phyloP scores from a whole-genome alignment of 83 land plant genomes.

The Isoetes engelmannii region DNA sequence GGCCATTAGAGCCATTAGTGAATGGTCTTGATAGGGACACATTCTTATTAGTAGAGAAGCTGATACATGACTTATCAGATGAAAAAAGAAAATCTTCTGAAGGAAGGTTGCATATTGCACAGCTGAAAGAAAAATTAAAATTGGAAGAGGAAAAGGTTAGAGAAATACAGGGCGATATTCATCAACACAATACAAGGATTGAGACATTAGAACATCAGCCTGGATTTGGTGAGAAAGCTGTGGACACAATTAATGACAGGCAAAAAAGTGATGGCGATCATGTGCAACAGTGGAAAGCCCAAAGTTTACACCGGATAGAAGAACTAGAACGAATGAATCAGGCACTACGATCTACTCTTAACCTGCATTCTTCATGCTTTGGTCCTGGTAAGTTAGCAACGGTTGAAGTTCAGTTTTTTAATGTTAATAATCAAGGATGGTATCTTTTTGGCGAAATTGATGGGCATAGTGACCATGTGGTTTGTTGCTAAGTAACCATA shows the following conservation, averaged over 20 bases:
- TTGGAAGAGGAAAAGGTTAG: conserved; percentile 12
- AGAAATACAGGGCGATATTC: conserved; percentile 14
- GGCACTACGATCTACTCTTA: conserved; percentile 27
- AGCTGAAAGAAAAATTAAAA: conserved; percentile 12
- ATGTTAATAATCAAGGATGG: no score
- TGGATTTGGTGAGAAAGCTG: conserved; percentile 1
- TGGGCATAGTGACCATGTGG: no score
- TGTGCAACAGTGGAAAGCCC: conserved; percentile 28
- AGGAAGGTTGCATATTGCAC: conserved; percentile 12
- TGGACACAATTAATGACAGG: conserved; percentile 11
- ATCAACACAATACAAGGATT: not conserved
- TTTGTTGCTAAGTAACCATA: no score
- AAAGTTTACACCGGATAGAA: conserved; percentile 19
- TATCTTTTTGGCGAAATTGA: no score
- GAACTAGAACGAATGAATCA: conserved; percentile 35
- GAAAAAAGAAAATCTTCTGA: conserved; percentile 14
- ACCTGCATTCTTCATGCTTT: conserved; percentile 13
- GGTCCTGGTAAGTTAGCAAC: conserved; percentile 17
- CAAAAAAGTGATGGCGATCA: conserved; percentile 16
- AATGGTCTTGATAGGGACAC: conserved; percentile 16
- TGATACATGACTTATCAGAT: conserved; percentile 17
- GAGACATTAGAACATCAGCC: not conserved
- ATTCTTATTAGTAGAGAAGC: conserved; percentile 15
- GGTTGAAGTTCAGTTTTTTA: no score
- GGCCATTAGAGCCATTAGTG: not conserved